Percentiles rank a stretch among this genome's conserved stretches.
These are phyloP conservation scores for Penicillium angulare DNA, from an alignment of 495 filamentous ascomycete genomes.

Conservation along the genomic window DNA sequence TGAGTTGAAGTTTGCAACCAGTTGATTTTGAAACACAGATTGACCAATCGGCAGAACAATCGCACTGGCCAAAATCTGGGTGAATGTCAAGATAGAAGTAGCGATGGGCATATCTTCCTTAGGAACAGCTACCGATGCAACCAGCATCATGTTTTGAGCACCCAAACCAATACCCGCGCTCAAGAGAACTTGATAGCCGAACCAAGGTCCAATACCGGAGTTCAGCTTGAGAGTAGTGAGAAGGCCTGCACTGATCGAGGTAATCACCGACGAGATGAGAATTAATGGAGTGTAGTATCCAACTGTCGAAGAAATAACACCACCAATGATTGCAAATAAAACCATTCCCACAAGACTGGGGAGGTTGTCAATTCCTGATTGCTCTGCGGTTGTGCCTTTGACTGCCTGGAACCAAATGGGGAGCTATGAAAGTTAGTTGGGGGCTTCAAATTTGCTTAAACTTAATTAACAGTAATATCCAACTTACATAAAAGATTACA, in stretches of 20 bases:
- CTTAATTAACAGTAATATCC: background rate
- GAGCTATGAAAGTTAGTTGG: background rate
- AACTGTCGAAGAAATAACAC: slow-evolving; percentile 11
- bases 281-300: slow-evolving; percentile 54
- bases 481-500: background rate
- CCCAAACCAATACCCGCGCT: slow-evolving; percentile 22
- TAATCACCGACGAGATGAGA: slow-evolving; percentile 50
- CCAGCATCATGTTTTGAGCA: slow-evolving; percentile 47
- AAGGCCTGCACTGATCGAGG: slow-evolving; percentile 58
- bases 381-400: slow-evolving; percentile 19
- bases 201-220: slow-evolving; percentile 15
- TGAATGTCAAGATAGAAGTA: slow-evolving; percentile 60
- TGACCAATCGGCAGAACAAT: slow-evolving; percentile 70
- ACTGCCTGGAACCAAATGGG: slow-evolving; percentile 40
- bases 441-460: background rate
- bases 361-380: slow-evolving; percentile 29
- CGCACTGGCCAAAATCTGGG: slow-evolving; percentile 63
- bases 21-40: slow-evolving; percentile 67
- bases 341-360: slow-evolving; percentile 21
- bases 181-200: slow-evolving; percentile 28
- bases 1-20: slow-evolving; percentile 31
- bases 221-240: slow-evolving; percentile 20
- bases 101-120: slow-evolving; percentile 63
- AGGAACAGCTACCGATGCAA: slow-evolving; percentile 59
- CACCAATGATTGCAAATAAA: slow-evolving; percentile 11